Base-by-base conservation (phyloP, 1,139 yeast species). In the Candida tetrigidarum region DNA sequence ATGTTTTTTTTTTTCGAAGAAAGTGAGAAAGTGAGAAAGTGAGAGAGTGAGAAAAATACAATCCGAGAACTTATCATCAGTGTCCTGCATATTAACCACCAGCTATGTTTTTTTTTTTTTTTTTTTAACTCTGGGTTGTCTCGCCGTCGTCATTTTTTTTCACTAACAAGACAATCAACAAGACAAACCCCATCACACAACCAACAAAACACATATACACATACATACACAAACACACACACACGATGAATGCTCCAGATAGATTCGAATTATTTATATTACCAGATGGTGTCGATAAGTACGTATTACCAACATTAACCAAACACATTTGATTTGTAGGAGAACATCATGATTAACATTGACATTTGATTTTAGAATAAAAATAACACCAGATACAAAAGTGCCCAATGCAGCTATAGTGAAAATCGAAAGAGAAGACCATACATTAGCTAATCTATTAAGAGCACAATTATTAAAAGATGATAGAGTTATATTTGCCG, bases 211-310 rank as follows among this genome's bases (percentile, higher is more conserved):
- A 14, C 39, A 41, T 4, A 25, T 14, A 34, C 18, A 14, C 29
- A 15, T n/a, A 23, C 41, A 27, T n/a, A 22, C n/a, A n/a, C 25
- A 5, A 28, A 15, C 10, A 30, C 5, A 23, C 41, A 27, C 12
- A 25, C 34, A 47, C 3, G 43, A 93, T 93, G 98, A 93, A 93
- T 72, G 99, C 98, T 58, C 99, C 99, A 69, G 99, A 93, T 73
- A 86, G 99, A 78, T 93, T 92, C 64, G 99, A 93, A 74, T 80
- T 93, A 43, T 93, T 93, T 64, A 82, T 93, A 57, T 78, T 93
- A 58, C 99, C 98, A n/a, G 99, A 93, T 64, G 99, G 99, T 37
- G 96, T 90, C 43, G 89, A 93, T 45, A 86, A 86, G 83, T 79
- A 73, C 19, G 83, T 74, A 33, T 20, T 27, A 19, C n/a, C 25